Base-by-base conservation (phyloP, 257 asterid genomes). In the Ajuga chamaepitys region DNA sequence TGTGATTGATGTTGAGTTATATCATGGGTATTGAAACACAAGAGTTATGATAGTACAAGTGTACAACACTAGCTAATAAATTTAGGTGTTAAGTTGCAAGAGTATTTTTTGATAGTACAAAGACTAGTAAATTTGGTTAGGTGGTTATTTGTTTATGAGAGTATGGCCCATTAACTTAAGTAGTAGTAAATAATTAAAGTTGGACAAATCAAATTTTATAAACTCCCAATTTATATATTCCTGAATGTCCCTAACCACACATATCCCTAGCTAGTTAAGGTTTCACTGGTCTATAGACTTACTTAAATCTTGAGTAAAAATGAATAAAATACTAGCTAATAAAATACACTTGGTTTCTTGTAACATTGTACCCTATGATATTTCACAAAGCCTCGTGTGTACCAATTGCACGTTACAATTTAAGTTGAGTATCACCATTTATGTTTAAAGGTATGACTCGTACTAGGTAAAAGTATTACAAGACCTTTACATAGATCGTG, bases 111-210 rank as follows among this genome's bases (percentile, higher is more conserved):
- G 14, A 9, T 17, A 12, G 74, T 73, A 67, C 47, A 11, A 12
- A 59, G 18, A 18, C 13, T 32, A 35, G 72, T 69, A 69, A 57
- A 68, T 55, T 37, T 68, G 30, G 71, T 74, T 74, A 68, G 74
- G 75, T 75, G 60, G 41, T 45, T 17, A 42, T 64, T 64, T 70
- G 72, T 70, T 64, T 47, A 63, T 58, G 65, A 64, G 71, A 38
- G 80, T 20, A 54, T 58, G 66, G 70, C 65, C 76, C 73, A n/a
- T n/a, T n/a, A n/a, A n/a, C n/a, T n/a, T n/a, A n/a, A n/a, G n/a
- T n/a, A n/a, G n/a, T n/a, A n/a, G n/a, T n/a, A 64, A 57, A 7
- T 26, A 62, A 68, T 69, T 55, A 28, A 56, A 32, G 1, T 53
- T 44, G 24, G 35, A 16, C 17, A 22, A 8, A 32, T 12, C 60